phyloP scores from a whole-genome alignment of 169 alveolate species.

The Plasmodium reichenowi region DNA sequence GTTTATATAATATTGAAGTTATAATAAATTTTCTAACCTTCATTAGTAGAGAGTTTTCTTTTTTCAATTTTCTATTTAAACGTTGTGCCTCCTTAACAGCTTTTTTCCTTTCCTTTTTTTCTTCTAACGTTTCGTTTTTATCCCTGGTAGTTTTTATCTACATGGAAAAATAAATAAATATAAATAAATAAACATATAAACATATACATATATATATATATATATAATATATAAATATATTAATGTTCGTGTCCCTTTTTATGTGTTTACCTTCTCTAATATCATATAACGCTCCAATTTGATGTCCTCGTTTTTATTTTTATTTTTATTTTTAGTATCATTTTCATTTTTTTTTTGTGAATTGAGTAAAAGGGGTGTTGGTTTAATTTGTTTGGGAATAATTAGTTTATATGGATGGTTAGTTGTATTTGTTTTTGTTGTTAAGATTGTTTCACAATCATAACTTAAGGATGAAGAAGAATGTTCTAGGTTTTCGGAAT shows the following conservation, averaged over 20 bases:
- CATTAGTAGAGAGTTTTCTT: slow-evolving; percentile 79
- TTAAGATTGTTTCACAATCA: slow-evolving; percentile 85
- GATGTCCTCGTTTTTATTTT: not conserved
- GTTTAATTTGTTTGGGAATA: slow-evolving; percentile 59
- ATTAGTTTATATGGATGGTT: slow-evolving; percentile 82
- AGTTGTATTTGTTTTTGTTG: slow-evolving; percentile 85
- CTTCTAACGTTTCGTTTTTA: slow-evolving; percentile 88
- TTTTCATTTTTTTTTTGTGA: not conserved
- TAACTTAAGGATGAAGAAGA: slow-evolving; percentile 32
- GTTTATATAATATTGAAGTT: no score
- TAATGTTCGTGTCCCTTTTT: not conserved
- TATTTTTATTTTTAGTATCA: not conserved
- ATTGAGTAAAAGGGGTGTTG: slow-evolving; percentile 10
- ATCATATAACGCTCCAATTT: slow-evolving; percentile 47
- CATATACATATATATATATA: slow-evolving; percentile 14
- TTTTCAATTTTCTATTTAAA: slow-evolving; percentile 84
- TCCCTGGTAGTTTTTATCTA: slow-evolving; percentile 78
- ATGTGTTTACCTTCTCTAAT: slow-evolving; percentile 33
- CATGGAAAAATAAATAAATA: not conserved
- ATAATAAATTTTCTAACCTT: slow-evolving; percentile 28
- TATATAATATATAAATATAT: not conserved
- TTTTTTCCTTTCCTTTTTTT: slow-evolving; percentile 84
- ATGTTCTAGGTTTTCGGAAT: not conserved
- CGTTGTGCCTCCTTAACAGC: slow-evolving; percentile 88
- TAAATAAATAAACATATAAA: slow-evolving; percentile 1